Percentiles rank a stretch among this genome's conserved stretches.
These are phyloP conservation scores for Puccinia hordei DNA, from an alignment of 1,284 basidiomycete species.

Conservation along the genomic window DNA sequence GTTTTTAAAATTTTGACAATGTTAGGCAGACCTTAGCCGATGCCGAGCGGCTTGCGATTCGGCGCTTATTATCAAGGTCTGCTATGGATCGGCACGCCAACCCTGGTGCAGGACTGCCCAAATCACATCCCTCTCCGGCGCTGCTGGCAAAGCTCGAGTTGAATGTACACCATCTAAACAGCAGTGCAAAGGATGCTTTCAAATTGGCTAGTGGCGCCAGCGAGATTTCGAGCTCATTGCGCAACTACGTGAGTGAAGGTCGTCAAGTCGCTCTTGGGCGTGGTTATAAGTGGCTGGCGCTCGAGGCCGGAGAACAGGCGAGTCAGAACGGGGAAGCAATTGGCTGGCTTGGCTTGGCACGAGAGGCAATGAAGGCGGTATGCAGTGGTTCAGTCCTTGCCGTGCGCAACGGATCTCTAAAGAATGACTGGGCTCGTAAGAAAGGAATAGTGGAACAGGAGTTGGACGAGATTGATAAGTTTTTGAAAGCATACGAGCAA, in stretches of 20 bases:
- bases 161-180: constrained; percentile 76
- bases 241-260: constrained; percentile 73
- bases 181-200: constrained; percentile 73
- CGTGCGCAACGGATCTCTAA: constrained; percentile 61
- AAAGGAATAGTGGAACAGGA: constrained; percentile 61
- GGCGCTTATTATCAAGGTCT: constrained; percentile 80
- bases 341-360: constrained; percentile 73
- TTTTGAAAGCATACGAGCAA: no score
- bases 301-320: constrained; percentile 80
- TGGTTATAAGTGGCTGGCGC: constrained; percentile 89
- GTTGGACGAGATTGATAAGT: constrained; percentile 56
- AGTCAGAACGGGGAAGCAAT: constrained; percentile 76
- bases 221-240: constrained; percentile 70
- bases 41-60: constrained; percentile 86
- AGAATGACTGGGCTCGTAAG: constrained; percentile 65
- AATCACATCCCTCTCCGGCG: constrained; percentile 83
- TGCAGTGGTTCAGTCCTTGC: constrained; percentile 54
- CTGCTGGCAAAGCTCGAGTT: constrained; percentile 91
- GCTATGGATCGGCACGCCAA: constrained; percentile 70
- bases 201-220: constrained; percentile 62
- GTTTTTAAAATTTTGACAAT: neutral
- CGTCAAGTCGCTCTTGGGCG: constrained; percentile 71
- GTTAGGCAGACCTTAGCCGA: constrained; percentile 81
- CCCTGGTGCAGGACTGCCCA: constrained; percentile 90
- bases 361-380: constrained; percentile 68